A percentile compares a stretch with the other conserved stretches of the same genome.
Evolutionary conservation across 2,329 filamentous ascomycete species (phyloP).

Genomic region (Clonostachys solani): DNA sequence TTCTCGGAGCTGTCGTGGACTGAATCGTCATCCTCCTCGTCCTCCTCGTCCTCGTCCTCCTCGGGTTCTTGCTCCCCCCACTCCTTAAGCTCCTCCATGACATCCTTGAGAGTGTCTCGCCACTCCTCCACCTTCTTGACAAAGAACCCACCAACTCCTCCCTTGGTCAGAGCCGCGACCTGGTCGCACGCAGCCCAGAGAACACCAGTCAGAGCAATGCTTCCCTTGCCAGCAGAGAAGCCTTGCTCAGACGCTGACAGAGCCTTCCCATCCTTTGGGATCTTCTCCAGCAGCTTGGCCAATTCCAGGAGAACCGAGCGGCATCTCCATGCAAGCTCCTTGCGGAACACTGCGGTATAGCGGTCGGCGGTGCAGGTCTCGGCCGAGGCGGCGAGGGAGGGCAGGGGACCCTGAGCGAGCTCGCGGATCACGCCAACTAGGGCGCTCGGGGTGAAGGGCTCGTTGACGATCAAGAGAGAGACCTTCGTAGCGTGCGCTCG

Average conservation of each 20-base stretch:
- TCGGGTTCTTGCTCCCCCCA: conserved; percentile 74
- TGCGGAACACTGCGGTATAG: conserved; percentile 60
- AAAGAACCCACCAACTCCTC: conserved; percentile 68
- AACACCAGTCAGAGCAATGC: conserved; percentile 65
- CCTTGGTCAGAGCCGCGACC: conserved; percentile 56
- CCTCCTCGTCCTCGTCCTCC: conserved; percentile 51
- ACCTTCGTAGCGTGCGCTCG: conserved; percentile 84
- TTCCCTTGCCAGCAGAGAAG: conserved; percentile 41
- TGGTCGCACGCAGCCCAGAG: conserved; percentile 83
- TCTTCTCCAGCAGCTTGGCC: conserved; percentile 50
- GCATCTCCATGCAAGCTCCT: conserved; percentile 58
- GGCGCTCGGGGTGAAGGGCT: conserved; percentile 80
- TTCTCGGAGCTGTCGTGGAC: conserved; percentile 25
- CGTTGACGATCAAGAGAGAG: conserved; percentile 79
- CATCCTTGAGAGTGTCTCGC: conserved; percentile 73
- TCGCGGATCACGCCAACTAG: conserved; percentile 67
- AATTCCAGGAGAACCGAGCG: conserved; percentile 61
- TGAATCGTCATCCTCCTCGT: conserved; percentile 37
- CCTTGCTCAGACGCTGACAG: conserved; percentile 21
- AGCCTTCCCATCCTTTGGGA: conserved; percentile 55
- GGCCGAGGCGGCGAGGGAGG: conserved; percentile 67
- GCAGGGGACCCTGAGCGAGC: conserved; percentile 68
- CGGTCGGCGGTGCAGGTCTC: conserved; percentile 56
- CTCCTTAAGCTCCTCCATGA: conserved; percentile 79
- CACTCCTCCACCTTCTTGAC: conserved; percentile 70